Evolutionary conservation across 2,329 filamentous ascomycete species (phyloP), one percentile per base, ranked within the genome.

Genomic region (Cercospora brassicicola): DNA sequence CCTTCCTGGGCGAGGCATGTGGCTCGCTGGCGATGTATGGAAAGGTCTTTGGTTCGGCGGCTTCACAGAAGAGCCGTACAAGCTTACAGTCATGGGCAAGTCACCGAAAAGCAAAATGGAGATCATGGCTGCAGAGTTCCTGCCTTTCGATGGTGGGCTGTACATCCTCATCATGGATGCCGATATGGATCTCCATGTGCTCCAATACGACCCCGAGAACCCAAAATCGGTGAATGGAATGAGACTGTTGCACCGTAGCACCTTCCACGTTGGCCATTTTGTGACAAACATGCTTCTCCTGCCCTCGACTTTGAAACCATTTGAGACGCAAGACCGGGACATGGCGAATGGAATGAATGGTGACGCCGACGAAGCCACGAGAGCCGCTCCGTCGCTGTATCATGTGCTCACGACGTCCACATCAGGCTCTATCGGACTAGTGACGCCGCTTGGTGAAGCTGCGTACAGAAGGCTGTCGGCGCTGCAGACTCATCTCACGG

Each of bases 11-110:
- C 96, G 93, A 0, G 94, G 94, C 0, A 85, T 99, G 77, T 93
- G 92, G 75, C 84, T 97, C 10, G 89, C 97, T 81, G 91, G 92
- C 0, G 95, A 99, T 81, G 92, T 91, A 0, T 89, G 95, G 77
- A 97, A 97, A 81, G 95, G 95, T 0, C 85, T 98, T 2, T 98
- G 95, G 93, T 96, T 99, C 73, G 91, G 92, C 0, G 95, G 95
- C 0, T 99, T 97, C 77, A 95, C 92, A 81, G 94, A 99, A 81
- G 95, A 98, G 76, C 95, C 95, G 0, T 99, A 98, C 78, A 94
- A 91, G 73, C 93, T 99, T 88, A 91, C 93, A 70, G 86, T 97
- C 3, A 93, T 98, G 72, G 93, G 94, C 51, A 97, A 97, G 81
- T 92, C 91, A 74, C 69, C 69, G 4, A 86, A 90, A 45, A 90